Evolutionary conservation across 441 rosid genomes (phyloP).

Genomic region (Heliophila coronopifolia): DNA sequence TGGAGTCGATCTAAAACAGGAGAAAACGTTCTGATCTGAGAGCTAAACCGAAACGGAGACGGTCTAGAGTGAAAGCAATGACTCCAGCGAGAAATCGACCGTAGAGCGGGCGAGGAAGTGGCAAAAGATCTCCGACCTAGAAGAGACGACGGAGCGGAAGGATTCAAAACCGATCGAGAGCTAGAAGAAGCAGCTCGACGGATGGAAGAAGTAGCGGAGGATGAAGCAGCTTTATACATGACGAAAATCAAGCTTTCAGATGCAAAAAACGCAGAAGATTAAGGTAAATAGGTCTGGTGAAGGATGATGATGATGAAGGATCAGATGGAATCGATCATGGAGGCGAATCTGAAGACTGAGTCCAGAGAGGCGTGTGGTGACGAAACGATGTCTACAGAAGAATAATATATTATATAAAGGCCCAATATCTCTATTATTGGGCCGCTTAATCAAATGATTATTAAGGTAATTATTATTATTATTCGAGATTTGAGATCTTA

Average conservation of each 20-base stretch:
- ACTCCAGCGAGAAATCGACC: conserved; percentile 65
- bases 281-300: too few species aligned
- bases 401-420: too few species aligned
- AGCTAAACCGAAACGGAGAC: conserved; percentile 38
- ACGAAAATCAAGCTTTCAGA: conserved; percentile 37
- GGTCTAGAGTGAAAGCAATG: conserved; percentile 64
- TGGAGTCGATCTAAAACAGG: conserved; percentile 58
- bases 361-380: too few species aligned
- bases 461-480: too few species aligned
- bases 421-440: too few species aligned
- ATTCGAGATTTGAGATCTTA: too few species aligned
- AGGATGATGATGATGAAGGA: conserved; percentile 5
- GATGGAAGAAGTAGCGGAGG: conserved; percentile 50
- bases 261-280: conserved; percentile 28
- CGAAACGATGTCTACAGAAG: too few species aligned
- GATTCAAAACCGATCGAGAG: conserved; percentile 14
- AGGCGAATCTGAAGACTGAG: not conserved
- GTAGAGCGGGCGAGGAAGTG: conserved; percentile 42
- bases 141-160: conserved; percentile 20
- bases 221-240: conserved; percentile 63
- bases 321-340: conserved; percentile 29
- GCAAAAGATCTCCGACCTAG: conserved; percentile 44
- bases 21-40: conserved; percentile 55
- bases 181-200: conserved; percentile 55
- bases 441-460: too few species aligned